Evolutionary conservation across 305 asterid genomes (phyloP), one percentile per base, ranked within the genome.

Genomic region (Andrographis paniculata): DNA sequence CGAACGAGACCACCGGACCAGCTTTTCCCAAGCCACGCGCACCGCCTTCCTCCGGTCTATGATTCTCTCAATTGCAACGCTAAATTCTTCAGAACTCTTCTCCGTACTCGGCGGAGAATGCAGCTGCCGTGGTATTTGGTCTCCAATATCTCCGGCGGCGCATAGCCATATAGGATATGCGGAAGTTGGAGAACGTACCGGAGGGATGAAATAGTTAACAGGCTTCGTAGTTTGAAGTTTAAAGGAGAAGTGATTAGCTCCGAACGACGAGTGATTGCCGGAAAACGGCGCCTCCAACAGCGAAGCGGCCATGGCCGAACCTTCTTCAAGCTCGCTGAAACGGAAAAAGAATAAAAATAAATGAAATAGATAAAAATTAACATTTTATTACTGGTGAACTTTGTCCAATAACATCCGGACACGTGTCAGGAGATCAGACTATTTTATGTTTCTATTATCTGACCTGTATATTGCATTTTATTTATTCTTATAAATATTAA

Each of bases 1-100:
- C 27, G 88, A 78, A 22, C 94, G 94, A 14, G 96, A 87, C 94
- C 96, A 82, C 14, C 96, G 79, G 42, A 82, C 80, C 51, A 87
- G 80, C 73, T 78, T 79, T 62, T 87, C 96, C 96, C 96, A 87
- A 18, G 96, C 94, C 45, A 80, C 51, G 6, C 80, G 73, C 52
- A 87, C 96, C 56, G 80, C 73, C 67, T 65, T 76, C 47, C 96
- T 74, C 16, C 84, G 70, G 60, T 86, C 89, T 63, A 58, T 73
- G 48, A n/a, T n/a, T n/a, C n/a, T n/a, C n/a, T n/a, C n/a, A n/a
- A n/a, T n/a, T n/a, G 66, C 52, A 21, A 21, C 64, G 48, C 17
- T 55, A 52, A 33, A 13, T 22, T 56, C 68, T 12, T 16, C 59
- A 15, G 65, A 28, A 49, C 61, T 39, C 38, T 62, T 76, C 58